Percentiles rank a stretch among this genome's conserved stretches.
phyloP scores from a whole-genome alignment of 2,329 filamentous ascomycete genomes.

The Aspergillus thermomutatus region DNA sequence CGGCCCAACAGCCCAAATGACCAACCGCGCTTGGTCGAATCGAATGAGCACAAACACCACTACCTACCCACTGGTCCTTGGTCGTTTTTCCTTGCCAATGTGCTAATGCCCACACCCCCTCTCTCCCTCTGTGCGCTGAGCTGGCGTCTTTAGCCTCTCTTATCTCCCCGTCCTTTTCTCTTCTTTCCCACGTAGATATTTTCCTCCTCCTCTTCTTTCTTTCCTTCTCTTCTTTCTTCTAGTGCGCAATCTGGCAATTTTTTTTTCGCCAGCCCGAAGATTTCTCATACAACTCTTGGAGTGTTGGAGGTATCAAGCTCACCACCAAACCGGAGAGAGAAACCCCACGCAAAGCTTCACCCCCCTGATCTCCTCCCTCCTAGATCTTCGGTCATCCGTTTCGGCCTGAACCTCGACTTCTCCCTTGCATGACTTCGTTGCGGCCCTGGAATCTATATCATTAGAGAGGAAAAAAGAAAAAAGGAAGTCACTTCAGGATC shows the following conservation, averaged over 20 bases:
- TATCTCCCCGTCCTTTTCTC: constrained; percentile 10
- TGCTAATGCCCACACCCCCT: constrained; percentile 17
- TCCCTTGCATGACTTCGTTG: constrained; percentile 1
- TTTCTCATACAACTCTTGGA: constrained; percentile 5
- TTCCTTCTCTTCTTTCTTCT: constrained; percentile 11
- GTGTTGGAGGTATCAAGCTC: constrained; percentile 5
- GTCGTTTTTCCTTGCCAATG: constrained; percentile 22
- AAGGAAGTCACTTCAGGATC: constrained; percentile 8
- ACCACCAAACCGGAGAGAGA: constrained; percentile 5
- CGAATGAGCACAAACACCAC: constrained; percentile 4
- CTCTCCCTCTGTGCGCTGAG: constrained; percentile 27
- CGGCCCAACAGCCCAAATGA: constrained; percentile 34
- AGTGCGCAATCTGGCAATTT: constrained; percentile 14
- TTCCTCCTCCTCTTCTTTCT: constrained; percentile 24
- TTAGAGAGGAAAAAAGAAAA: not conserved
- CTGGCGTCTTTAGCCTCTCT: constrained; percentile 21
- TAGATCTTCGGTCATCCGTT: constrained; percentile 16
- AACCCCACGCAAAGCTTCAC: constrained; percentile 5
- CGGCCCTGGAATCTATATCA: not conserved
- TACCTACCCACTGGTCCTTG: constrained; percentile 13
- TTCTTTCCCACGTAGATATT: constrained; percentile 24
- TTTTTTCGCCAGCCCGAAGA: constrained; percentile 12
- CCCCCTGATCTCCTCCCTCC: constrained; percentile 1
- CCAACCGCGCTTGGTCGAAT: constrained; percentile 15
- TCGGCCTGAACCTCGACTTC: constrained; percentile 19